phyloP scores from a whole-genome alignment of 2,329 filamentous ascomycete species.

The Septoria petroselini region DNA sequence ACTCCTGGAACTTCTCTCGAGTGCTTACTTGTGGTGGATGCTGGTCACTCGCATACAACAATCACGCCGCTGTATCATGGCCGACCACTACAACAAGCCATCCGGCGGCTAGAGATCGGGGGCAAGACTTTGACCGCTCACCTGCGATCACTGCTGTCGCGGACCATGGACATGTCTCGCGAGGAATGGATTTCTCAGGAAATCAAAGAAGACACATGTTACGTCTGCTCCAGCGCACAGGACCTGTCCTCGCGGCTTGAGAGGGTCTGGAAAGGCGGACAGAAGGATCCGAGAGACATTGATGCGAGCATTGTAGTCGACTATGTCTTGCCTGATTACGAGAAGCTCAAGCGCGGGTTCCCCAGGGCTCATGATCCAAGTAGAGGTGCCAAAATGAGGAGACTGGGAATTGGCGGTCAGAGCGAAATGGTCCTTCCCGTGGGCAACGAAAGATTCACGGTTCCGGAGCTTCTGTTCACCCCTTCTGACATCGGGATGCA shows the following conservation, averaged over 20 bases:
- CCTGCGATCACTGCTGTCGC: constrained; percentile 82
- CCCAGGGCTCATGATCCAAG: constrained; percentile 74
- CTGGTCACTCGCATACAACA: constrained; percentile 89
- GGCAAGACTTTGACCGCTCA: constrained; percentile 93
- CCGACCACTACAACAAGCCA: constrained; percentile 72
- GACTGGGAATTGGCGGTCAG: constrained; percentile 47
- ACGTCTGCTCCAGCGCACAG: constrained; percentile 49
- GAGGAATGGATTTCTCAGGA: constrained; percentile 92
- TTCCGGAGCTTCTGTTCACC: constrained; percentile 86
- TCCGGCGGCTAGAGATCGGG: constrained; percentile 83
- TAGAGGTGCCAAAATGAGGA: constrained; percentile 53
- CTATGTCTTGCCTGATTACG: constrained; percentile 84
- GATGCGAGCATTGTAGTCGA: constrained; percentile 68
- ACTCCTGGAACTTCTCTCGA: constrained; percentile 7
- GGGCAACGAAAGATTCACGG: constrained; percentile 85
- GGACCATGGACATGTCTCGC: constrained; percentile 93
- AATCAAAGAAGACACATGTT: constrained; percentile 89
- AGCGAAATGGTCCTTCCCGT: constrained; percentile 79
- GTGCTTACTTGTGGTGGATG: constrained; percentile 82
- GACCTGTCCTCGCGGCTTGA: constrained; percentile 73
- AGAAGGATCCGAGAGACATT: constrained; percentile 53
- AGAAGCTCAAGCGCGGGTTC: constrained; percentile 62
- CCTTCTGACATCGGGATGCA: constrained; percentile 81
- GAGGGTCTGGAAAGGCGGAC: constrained; percentile 74
- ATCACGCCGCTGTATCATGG: constrained; percentile 82